A percentile compares a stretch with the other conserved stretches of the same genome.
Evolutionary conservation across 192 early-diverging fungal species (phyloP).

Genomic region (Bifiguratus adelaidae): DNA sequence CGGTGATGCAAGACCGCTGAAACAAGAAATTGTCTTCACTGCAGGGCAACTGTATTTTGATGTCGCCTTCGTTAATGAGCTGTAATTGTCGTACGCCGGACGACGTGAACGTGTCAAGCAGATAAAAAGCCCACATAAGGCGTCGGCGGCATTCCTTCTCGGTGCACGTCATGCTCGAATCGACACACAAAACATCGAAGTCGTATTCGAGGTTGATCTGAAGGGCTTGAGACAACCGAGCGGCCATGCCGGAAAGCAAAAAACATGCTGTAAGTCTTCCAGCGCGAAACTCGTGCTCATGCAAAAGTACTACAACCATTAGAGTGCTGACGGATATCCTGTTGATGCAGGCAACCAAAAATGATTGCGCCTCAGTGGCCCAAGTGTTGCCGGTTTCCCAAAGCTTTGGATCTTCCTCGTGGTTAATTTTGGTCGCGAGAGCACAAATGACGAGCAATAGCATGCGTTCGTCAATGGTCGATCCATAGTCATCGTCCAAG

Average conservation of each 20-base stretch:
- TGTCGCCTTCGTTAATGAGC: conserved; percentile 2
- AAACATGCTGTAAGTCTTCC: neutral
- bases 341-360: neutral
- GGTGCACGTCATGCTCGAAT: neutral
- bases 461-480: neutral
- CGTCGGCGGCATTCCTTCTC: conserved; percentile 4
- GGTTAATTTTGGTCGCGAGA: neutral
- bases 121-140: conserved; percentile 1
- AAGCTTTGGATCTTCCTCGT: neutral
- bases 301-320: neutral
- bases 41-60: conserved; percentile 4
- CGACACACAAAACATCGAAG: conserved; percentile 1
- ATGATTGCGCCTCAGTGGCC: neutral
- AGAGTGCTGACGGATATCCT: conserved; percentile 1
- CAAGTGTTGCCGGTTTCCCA: neutral
- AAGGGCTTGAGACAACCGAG: conserved; percentile 3
- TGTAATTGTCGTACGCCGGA: conserved; percentile 1
- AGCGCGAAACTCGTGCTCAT: neutral
- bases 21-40: conserved; percentile 2
- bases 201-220: conserved; percentile 6
- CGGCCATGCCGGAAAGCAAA: neutral
- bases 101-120: neutral
- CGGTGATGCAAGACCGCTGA: conserved; percentile 1
- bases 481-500: neutral
- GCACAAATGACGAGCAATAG: neutral